Conservation (phyloP, 2,329 filamentous ascomycete genomes). For the Thelonectria olida region DNA sequence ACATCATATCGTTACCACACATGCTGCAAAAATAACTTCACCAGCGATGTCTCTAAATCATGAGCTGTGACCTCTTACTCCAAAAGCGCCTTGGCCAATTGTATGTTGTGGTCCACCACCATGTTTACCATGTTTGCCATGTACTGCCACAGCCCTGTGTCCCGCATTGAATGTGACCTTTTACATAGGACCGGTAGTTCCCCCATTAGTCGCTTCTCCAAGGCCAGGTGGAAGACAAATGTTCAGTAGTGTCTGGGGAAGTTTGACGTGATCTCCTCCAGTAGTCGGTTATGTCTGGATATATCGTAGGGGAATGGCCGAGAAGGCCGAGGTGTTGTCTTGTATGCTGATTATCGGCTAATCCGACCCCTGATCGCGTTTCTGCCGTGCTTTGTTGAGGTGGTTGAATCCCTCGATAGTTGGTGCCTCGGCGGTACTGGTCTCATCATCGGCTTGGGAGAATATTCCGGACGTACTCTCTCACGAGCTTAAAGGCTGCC, state of each 20-base stretch:
- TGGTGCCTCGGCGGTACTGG: neutral
- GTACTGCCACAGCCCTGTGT: neutral
- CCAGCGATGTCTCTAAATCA: slow-evolving; percentile 12
- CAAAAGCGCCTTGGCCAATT: slow-evolving; percentile 14
- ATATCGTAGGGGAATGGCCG: neutral
- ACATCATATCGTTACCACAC: slow-evolving; percentile 10
- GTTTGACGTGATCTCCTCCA: neutral
- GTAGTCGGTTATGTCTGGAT: neutral
- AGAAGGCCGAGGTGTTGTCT: neutral
- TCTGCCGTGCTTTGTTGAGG: neutral
- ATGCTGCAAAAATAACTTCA: neutral
- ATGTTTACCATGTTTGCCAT: too few relatives aligned
- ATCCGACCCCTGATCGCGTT: too few relatives aligned
- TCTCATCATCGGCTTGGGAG: slow-evolving; percentile 63
- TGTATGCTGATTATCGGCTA: neutral
- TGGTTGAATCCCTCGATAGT: neutral
- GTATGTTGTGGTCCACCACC: neutral
- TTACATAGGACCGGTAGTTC: neutral
- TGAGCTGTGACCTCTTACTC: slow-evolving; percentile 12
- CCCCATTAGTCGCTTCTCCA: neutral
- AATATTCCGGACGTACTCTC: slow-evolving; percentile 68
- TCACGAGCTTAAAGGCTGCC: slow-evolving; percentile 64
- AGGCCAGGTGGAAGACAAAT: slow-evolving; percentile 6
- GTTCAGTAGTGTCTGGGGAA: neutral
- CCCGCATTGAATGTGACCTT: neutral